Evolutionary conservation across 345 rosid genomes (phyloP), one percentile per base, ranked within the genome.

Genomic region (Camelina laxa): DNA sequence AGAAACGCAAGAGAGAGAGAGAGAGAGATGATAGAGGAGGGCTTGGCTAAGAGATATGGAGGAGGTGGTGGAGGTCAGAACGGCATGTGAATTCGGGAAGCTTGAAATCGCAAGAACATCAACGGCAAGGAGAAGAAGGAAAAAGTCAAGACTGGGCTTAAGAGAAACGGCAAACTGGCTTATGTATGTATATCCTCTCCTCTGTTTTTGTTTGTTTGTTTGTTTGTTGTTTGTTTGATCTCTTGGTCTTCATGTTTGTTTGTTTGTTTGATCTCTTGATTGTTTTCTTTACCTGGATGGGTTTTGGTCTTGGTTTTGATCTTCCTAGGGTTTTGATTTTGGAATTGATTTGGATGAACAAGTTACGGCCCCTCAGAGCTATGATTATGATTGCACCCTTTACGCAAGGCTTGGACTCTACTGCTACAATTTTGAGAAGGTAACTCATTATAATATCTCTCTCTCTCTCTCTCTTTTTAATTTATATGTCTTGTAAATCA

Each of bases 351-450:
- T 24, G 30, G 30, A 24, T 24, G 30, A 1, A 1, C n/a, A 24
- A 16, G 30, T 24, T 24, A 24, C 5, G 30, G 30, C 30, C 30
- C 30, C 30, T 48, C 0, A 1, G 1, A 5, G 5, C 2, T 6
- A 4, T 57, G 20, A n/a, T n/a, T 57, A 56, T 56, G 13, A 56
- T 15, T 0, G n/a, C 12, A 16, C 6, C 3, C 19, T 56, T 30
- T 30, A 56, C 30, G 19, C 13, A 15, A 56, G 19, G 39, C 20
- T 56, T 56, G 12, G 39, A 30, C 60, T 56, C 39, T 0, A 30
- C 60, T 56, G 20, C 60, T 30, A 56, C 60, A 56, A 56, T 56
- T 15, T 30, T 30, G 12, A 56, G 3, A 56, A 33, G 17, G 59
- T 54, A 24, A 54, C 59, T 54, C 10, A 22, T 24, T 2, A 6